These are phyloP conservation scores for Penicillium fuscoglaucum DNA, from an alignment of 2,329 filamentous ascomycete genomes.

Conservation along the genomic window DNA sequence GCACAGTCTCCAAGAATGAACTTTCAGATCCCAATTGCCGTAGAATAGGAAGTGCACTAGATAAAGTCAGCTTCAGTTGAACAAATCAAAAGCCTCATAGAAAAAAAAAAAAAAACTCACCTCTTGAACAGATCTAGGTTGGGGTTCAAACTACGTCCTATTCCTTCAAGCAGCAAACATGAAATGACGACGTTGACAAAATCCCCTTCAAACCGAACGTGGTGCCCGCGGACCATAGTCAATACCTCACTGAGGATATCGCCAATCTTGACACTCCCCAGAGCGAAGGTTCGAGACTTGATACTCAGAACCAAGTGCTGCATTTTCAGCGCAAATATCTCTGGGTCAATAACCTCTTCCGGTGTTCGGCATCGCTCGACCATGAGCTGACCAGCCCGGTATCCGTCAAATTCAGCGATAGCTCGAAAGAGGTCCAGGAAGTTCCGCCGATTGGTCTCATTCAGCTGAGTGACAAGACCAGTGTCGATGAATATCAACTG, in stretches of 20 bases:
- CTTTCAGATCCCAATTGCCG: constrained; percentile 73
- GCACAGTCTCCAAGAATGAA: constrained; percentile 59
- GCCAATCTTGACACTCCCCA: constrained; percentile 93
- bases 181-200: constrained; percentile 98
- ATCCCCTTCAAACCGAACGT: constrained; percentile 92
- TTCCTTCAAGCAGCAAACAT: constrained; percentile 89
- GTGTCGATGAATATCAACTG: constrained; percentile 98
- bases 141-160: constrained; percentile 83
- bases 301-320: constrained; percentile 91
- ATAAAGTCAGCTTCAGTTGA: constrained; percentile 9
- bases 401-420: constrained; percentile 94
- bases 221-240: constrained; percentile 85
- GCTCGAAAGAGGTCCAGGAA: constrained; percentile 96
- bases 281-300: constrained; percentile 84
- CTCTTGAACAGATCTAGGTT: constrained; percentile 80
- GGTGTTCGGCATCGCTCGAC: constrained; percentile 92
- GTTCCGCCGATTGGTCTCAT: constrained; percentile 79
- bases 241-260: constrained; percentile 91
- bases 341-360: constrained; percentile 80
- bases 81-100: background rate
- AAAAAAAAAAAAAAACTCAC: constrained; percentile 42
- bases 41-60: constrained; percentile 82
- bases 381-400: constrained; percentile 93
- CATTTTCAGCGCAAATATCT: constrained; percentile 94
- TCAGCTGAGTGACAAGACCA: constrained; percentile 90